Evolutionary conservation across 1,139 yeast species (phyloP).

Genomic region (Wickerhamomyces sp.): DNA sequence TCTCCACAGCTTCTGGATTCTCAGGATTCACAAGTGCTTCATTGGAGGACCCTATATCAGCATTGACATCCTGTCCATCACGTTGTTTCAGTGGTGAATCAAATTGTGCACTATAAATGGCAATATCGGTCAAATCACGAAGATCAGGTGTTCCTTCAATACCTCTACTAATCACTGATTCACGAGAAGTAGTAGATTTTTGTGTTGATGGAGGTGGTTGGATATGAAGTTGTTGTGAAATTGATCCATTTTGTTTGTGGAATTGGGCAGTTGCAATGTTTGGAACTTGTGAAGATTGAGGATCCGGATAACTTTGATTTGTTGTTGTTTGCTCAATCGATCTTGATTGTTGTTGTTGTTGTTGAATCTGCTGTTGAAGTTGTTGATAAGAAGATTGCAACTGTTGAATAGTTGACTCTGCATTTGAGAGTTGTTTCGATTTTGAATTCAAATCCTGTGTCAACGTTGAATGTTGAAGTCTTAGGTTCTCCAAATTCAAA

Average conservation of each 20-base stretch:
- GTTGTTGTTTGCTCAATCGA: slow-evolving; percentile 12
- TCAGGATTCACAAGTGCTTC: slow-evolving; percentile 2
- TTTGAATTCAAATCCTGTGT: slow-evolving; percentile 5
- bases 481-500: not conserved
- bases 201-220: slow-evolving; percentile 6
- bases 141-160: slow-evolving; percentile 28
- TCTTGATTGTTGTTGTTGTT: slow-evolving; percentile 7
- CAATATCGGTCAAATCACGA: slow-evolving; percentile 42
- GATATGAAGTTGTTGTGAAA: not conserved
- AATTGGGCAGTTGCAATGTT: no score
- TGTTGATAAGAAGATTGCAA: slow-evolving; percentile 4
- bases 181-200: slow-evolving; percentile 1
- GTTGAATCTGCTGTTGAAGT: not conserved
- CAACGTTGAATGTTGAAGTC: slow-evolving; percentile 6
- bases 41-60: not conserved
- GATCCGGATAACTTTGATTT: no score
- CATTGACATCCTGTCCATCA: not conserved
- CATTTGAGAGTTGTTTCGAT: slow-evolving; percentile 7
- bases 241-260: slow-evolving; percentile 2
- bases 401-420: slow-evolving; percentile 4
- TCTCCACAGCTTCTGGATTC: not conserved
- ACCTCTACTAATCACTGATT: no score
- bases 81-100: slow-evolving; percentile 13
- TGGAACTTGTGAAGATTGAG: no score
- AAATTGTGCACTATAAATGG: slow-evolving; percentile 30